Base-by-base conservation (phyloP, 1,139 yeast genomes). In the Hanseniaspora sp. region DNA sequence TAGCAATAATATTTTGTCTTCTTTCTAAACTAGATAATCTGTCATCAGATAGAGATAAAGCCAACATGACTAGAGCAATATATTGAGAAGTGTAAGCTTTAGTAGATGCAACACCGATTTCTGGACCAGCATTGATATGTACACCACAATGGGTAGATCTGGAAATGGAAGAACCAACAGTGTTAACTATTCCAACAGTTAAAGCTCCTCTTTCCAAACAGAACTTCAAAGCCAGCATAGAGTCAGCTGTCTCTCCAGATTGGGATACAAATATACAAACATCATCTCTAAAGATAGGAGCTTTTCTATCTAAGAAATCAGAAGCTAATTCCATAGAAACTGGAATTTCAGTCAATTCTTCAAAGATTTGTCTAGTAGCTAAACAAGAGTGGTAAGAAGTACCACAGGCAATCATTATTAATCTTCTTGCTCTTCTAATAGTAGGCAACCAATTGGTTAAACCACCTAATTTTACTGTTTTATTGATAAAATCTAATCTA, bases 101-200 rank as follows among this genome's bases (percentile, higher is more conserved):
- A 52, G 99, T 94, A n/a, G 97, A 88, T 12, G 98, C 99, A 63
- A 94, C 99, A 69, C 98, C 98, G 61, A 94, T 92, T 74, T 94
- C 99, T 43, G 98, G 98, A 60, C 99, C 99, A 46, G 98, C 98
- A 69, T 94, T 94, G 68, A 94, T 90, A 70, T 94, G 99, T 55
- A 94, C 96, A 79, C 99, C 99, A 75, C 98, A 94, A 71, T 90
- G 95, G 43, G 99, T 94, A 66, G 81, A 84, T 69, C 96, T 82
- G 23, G 97, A 90, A 72, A 94, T 87, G 52, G 94, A 81, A 7
- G 98, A 94, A 64, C 99, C 99, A 47, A 94, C 99, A 60, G 88
- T 79, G 68, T 80, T 80, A 55, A 94, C 98, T 65, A 94, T 86
- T 71, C 99, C 99, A 57, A 94, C 95, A 35, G 96, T 90, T 62